These are phyloP conservation scores for Nannochloris sp. DNA, from an alignment of 139 green algal species.

Conservation along the genomic window DNA sequence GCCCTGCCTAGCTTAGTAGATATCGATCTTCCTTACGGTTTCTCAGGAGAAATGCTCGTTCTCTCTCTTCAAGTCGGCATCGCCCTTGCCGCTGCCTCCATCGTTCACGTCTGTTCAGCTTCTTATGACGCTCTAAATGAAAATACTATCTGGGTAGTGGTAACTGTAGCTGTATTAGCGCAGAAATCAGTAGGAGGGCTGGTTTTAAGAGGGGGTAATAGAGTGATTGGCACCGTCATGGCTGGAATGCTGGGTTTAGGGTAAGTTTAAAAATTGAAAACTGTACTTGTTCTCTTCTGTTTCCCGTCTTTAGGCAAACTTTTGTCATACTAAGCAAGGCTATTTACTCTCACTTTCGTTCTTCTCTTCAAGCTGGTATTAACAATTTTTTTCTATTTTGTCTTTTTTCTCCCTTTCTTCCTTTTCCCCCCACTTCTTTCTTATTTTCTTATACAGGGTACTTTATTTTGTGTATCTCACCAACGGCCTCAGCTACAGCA, in stretches of 20 bases:
- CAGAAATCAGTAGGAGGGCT: slow-evolving; percentile 6
- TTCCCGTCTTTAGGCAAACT: too few relatives aligned
- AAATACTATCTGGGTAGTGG: slow-evolving; percentile 9
- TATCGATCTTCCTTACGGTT: neutral
- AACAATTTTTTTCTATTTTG: neutral
- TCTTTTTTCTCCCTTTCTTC: neutral
- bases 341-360: neutral
- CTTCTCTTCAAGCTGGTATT: neutral
- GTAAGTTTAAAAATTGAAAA: slow-evolving; percentile 4
- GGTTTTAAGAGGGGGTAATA: slow-evolving; percentile 9
- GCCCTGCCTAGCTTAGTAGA: too few relatives aligned
- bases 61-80: slow-evolving; percentile 19
- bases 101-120: neutral
- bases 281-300: too few relatives aligned
- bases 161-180: slow-evolving; percentile 9
- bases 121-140: slow-evolving; percentile 6
- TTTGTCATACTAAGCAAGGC: too few relatives aligned
- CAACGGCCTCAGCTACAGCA: slow-evolving; percentile 9
- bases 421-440: neutral
- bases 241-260: slow-evolving; percentile 14
- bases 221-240: slow-evolving; percentile 1
- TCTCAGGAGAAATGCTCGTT: neutral
- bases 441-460: neutral
- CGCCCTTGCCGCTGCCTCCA: slow-evolving; percentile 2
- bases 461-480: slow-evolving; percentile 1